Evolutionary conservation across 306 rosid genomes (phyloP).

Genomic region (barrel medic (Medicago truncatula)): DNA sequence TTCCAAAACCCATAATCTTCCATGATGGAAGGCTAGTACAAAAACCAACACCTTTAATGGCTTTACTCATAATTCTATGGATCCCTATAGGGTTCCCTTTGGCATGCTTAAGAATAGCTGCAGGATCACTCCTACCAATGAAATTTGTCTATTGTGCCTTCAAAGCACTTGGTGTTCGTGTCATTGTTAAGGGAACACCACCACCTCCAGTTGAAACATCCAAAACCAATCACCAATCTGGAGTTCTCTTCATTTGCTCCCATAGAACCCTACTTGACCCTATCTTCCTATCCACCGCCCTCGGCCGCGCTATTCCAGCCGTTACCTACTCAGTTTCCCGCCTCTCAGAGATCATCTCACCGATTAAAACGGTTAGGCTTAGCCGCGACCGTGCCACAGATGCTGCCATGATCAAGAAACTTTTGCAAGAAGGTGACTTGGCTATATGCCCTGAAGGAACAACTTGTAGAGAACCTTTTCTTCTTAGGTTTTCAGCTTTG

Average conservation of each 20-base stretch:
- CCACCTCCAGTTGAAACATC: slow-evolving; percentile 57
- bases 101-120: slow-evolving; percentile 71
- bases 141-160: slow-evolving; percentile 67
- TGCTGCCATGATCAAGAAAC: slow-evolving; percentile 75
- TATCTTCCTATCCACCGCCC: slow-evolving; percentile 77
- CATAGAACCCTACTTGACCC: slow-evolving; percentile 85
- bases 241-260: slow-evolving; percentile 81
- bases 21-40: slow-evolving; percentile 82
- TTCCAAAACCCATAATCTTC: slow-evolving; percentile 82
- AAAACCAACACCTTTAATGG: slow-evolving; percentile 72
- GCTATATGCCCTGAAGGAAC: slow-evolving; percentile 90
- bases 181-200: slow-evolving; percentile 70
- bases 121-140: slow-evolving; percentile 89
- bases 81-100: slow-evolving; percentile 71
- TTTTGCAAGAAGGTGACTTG: slow-evolving; percentile 72
- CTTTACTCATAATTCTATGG: slow-evolving; percentile 71
- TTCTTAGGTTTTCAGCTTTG: slow-evolving; percentile 70
- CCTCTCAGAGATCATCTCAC: slow-evolving; percentile 79
- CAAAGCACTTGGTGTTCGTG: slow-evolving; percentile 76
- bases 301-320: slow-evolving; percentile 79
- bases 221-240: slow-evolving; percentile 32
- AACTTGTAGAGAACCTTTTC: slow-evolving; percentile 84
- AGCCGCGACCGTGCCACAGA: slow-evolving; percentile 67
- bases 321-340: slow-evolving; percentile 83
- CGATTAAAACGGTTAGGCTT: slow-evolving; percentile 71